A percentile compares a stretch with the other conserved stretches of the same genome.
phyloP scores from a whole-genome alignment of 1,139 yeast species.

The Dujonia santamariae region DNA sequence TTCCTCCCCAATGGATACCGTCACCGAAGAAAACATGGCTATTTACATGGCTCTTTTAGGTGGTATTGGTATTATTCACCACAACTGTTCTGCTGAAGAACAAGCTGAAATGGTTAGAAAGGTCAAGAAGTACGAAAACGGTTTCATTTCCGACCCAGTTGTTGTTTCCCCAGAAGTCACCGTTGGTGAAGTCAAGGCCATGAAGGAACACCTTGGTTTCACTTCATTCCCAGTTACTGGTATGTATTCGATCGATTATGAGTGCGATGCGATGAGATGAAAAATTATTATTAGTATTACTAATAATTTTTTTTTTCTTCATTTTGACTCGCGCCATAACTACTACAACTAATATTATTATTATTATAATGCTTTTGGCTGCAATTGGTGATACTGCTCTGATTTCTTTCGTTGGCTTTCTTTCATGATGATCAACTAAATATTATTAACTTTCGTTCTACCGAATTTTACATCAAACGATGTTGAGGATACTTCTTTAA shows the following conservation, averaged over 20 bases:
- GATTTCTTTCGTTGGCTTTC: too few species aligned
- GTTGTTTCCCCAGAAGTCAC: constrained; percentile 74
- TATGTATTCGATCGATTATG: constrained; percentile 49
- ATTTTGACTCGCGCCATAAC: constrained; percentile 7
- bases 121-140: constrained; percentile 96
- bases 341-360: too few species aligned
- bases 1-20: constrained; percentile 99
- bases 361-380: too few species aligned
- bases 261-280: background rate
- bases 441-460: constrained; percentile 97
- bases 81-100: constrained; percentile 93
- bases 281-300: background rate
- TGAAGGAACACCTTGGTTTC: constrained; percentile 78
- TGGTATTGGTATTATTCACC: constrained; percentile 98
- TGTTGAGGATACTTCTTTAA: constrained; percentile 76
- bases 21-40: constrained; percentile 96
- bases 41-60: constrained; percentile 98
- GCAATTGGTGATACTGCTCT: too few species aligned
- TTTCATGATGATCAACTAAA: constrained; percentile 60
- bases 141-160: constrained; percentile 93
- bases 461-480: constrained; percentile 97
- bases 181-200: constrained; percentile 74
- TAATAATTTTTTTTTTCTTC: constrained; percentile 9
- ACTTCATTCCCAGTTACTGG: constrained; percentile 99
- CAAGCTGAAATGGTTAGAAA: constrained; percentile 98